Evolutionary conservation across 225 moss, liverwort and hornwort species (phyloP).

Genomic region (Lunularia cruciata): DNA sequence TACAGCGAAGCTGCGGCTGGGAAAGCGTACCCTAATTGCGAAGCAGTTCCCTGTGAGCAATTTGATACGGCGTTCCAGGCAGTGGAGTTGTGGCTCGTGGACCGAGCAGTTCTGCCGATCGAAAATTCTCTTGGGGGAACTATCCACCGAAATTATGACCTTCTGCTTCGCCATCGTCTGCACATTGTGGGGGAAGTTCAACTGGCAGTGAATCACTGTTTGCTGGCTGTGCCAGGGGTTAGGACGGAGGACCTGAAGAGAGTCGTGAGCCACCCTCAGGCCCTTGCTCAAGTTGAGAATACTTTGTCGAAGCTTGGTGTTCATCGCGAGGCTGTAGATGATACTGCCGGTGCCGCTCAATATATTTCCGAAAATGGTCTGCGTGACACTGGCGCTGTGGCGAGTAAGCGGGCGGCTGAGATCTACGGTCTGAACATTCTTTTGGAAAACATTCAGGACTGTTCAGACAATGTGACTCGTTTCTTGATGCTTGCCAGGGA

Average conservation of each 20-base stretch:
- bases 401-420: constrained; percentile 71
- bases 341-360: constrained; percentile 82
- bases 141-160: constrained; percentile 78
- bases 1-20: constrained; percentile 85
- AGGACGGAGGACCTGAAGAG: constrained; percentile 68
- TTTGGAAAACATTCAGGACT: constrained; percentile 75
- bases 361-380: constrained; percentile 66
- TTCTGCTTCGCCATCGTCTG: constrained; percentile 74
- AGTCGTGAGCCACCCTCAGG: constrained; percentile 74
- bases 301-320: constrained; percentile 66
- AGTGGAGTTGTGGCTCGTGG: constrained; percentile 81
- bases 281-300: constrained; percentile 73
- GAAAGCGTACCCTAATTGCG: constrained; percentile 76
- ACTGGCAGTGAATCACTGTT: constrained; percentile 78
- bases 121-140: constrained; percentile 78
- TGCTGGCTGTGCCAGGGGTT: constrained; percentile 68
- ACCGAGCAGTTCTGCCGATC: constrained; percentile 77
- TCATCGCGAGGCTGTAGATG: constrained; percentile 74
- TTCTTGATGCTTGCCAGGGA: constrained; percentile 79
- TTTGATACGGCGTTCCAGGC: constrained; percentile 87
- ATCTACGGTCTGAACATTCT: constrained; percentile 75
- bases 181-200: constrained; percentile 87
- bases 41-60: constrained; percentile 85
- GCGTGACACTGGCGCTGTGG: constrained; percentile 68
- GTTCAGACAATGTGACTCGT: constrained; percentile 72